Conservation (phyloP, 2,329 filamentous ascomycete genomes). For the Ophiostoma piceae region DNA sequence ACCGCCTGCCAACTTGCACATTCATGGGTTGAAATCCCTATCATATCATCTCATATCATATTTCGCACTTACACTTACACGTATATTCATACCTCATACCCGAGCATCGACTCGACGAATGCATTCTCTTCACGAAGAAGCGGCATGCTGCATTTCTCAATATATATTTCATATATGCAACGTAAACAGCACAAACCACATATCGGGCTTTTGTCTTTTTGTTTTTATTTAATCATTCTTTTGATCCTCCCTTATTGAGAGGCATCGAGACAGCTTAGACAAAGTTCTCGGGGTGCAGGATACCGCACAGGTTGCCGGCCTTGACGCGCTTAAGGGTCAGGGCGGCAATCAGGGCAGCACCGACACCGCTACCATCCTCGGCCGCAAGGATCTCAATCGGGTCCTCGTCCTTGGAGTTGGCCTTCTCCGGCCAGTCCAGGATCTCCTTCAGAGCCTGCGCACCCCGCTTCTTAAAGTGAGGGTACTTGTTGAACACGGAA, state of each 20-base stretch:
- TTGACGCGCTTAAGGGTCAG: constrained; percentile 61
- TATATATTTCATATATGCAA: not conserved
- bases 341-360: constrained; percentile 85
- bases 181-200: not conserved
- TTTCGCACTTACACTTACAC: not conserved
- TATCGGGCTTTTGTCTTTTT: not conserved
- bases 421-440: constrained; percentile 81
- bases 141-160: not conserved
- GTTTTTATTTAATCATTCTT: not conserved
- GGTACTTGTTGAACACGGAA: constrained; percentile 98
- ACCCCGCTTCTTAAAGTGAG: constrained; percentile 91
- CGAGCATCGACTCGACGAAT: not conserved
- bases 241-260: not conserved
- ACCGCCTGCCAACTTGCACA: constrained; percentile 67
- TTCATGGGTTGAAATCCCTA: constrained; percentile 55
- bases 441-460: constrained; percentile 89
- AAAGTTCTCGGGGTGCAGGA: constrained; percentile 61
- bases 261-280: constrained; percentile 31
- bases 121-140: not conserved
- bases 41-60: not conserved
- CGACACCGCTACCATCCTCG: constrained; percentile 96
- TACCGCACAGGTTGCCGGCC: constrained; percentile 58
- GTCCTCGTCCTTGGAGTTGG: constrained; percentile 66
- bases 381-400: constrained; percentile 82
- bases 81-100: constrained; percentile 9